Conservation (phyloP, 768 basidiomycete species). For the Kwoniella sp. region DNA sequence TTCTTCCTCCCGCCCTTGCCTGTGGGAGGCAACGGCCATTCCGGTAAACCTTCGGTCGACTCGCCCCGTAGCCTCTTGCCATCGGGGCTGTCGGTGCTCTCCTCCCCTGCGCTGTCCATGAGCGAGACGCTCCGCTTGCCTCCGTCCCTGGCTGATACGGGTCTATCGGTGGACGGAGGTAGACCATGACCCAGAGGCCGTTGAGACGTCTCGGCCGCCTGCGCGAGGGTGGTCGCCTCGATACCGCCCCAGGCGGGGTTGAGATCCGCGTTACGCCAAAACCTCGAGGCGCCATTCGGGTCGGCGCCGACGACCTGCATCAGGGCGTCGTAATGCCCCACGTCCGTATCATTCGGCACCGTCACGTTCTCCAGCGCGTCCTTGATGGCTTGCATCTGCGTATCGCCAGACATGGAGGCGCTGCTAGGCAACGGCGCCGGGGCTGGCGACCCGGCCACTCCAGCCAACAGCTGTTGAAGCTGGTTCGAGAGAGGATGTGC, state of each 20-base stretch:
- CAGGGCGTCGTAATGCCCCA: slow-evolving; percentile 9
- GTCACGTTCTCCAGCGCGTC: slow-evolving; percentile 16
- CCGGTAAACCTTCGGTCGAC: slow-evolving; percentile 9
- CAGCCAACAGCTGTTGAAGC: slow-evolving; percentile 3
- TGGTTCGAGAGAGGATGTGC: slow-evolving; percentile 1
- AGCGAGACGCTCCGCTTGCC: slow-evolving; percentile 7
- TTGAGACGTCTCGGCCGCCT: slow-evolving; percentile 7
- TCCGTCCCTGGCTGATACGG: not conserved
- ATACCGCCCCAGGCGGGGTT: slow-evolving; percentile 5
- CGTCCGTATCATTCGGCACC: not conserved
- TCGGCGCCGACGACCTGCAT: slow-evolving; percentile 9
- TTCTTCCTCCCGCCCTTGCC: slow-evolving; percentile 25
- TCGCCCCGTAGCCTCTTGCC: slow-evolving; percentile 3
- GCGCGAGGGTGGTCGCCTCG: slow-evolving; percentile 9
- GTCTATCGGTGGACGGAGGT: slow-evolving; percentile 2
- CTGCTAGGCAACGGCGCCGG: not conserved
- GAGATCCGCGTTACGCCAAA: slow-evolving; percentile 11
- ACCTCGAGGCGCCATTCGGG: not conserved
- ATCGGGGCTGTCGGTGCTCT: slow-evolving; percentile 1
- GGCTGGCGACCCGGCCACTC: not conserved
- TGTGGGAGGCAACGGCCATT: slow-evolving; percentile 20
- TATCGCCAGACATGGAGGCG: not conserved
- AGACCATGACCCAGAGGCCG: slow-evolving; percentile 9
- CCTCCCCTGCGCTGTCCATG: slow-evolving; percentile 5
- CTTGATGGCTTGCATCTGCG: slow-evolving; percentile 16